Conservation (phyloP, 2,329 filamentous ascomycete genomes). For the Cyclaneusma minus region DNA sequence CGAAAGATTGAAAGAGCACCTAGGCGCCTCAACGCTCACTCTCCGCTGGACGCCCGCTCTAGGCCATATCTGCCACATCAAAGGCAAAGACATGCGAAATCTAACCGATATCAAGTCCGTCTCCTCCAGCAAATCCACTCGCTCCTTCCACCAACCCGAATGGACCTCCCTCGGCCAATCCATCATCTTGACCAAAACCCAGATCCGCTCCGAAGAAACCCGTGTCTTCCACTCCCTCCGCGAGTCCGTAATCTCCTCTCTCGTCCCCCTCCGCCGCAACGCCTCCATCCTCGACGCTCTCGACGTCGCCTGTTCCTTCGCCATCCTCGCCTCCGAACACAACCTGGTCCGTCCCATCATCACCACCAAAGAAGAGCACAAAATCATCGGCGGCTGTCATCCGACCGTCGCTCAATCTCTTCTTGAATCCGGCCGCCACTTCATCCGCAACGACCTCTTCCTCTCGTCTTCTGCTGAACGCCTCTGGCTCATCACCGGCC, state of each 20-base stretch:
- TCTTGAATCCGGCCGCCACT: constrained; percentile 61
- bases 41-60: constrained; percentile 77
- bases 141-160: constrained; percentile 66
- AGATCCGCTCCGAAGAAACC: constrained; percentile 74
- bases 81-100: constrained; percentile 50
- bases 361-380: constrained; percentile 48
- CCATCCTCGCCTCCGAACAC: constrained; percentile 61
- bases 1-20: constrained; percentile 40
- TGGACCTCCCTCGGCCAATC: constrained; percentile 72
- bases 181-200: constrained; percentile 62
- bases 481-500: constrained; percentile 57
- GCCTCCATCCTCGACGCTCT: constrained; percentile 86
- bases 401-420: constrained; percentile 82
- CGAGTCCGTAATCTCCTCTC: constrained; percentile 59
- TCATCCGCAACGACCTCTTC: constrained; percentile 75
- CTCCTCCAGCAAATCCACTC: constrained; percentile 68
- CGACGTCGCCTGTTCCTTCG: constrained; percentile 79
- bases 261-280: constrained; percentile 78
- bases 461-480: constrained; percentile 52
- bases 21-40: constrained; percentile 50
- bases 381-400: constrained; percentile 75
- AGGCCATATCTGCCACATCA: constrained; percentile 83
- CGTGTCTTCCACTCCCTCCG: constrained; percentile 63
- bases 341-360: constrained; percentile 59
- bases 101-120: constrained; percentile 35